Evolutionary conservation across 2,329 filamentous ascomycete genomes (phyloP).

Genomic region (Arthrobotrys megalospora): DNA sequence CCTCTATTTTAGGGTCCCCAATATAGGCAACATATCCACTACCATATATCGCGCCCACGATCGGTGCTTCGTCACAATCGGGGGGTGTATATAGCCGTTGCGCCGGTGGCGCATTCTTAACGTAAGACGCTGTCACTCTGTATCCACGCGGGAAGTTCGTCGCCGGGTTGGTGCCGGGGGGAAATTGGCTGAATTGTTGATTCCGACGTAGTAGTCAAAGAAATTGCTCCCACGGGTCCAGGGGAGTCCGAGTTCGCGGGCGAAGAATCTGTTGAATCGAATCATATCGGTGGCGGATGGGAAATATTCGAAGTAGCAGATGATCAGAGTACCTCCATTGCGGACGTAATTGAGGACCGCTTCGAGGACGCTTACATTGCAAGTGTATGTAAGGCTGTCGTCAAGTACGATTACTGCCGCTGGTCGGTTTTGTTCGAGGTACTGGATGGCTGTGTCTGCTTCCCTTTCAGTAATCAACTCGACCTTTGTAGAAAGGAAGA

Average conservation of each 20-base stretch:
- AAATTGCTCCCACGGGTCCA: background rate
- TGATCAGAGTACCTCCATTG: slow-evolving; percentile 64
- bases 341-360: slow-evolving; percentile 62
- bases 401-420: background rate
- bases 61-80: slow-evolving; percentile 63
- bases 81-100: slow-evolving; percentile 65
- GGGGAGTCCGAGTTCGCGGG: background rate
- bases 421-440: background rate
- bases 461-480: background rate
- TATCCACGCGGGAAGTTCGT: slow-evolving; percentile 59
- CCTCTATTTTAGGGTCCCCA: slow-evolving; percentile 65
- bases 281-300: slow-evolving; percentile 61
- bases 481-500: background rate
- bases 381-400: slow-evolving; percentile 61
- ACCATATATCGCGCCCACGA: slow-evolving; percentile 64
- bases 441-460: background rate
- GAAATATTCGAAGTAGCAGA: slow-evolving; percentile 63
- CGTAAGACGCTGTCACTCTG: slow-evolving; percentile 65
- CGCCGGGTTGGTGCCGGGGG: background rate
- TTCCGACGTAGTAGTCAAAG: background rate
- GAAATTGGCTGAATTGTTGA: background rate
- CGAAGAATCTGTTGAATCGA: background rate
- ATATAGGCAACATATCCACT: slow-evolving; percentile 65
- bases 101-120: slow-evolving; percentile 62
- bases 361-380: slow-evolving; percentile 62